These are phyloP conservation scores for Glycine soja DNA, from an alignment of 306 rosid species.

Conservation along the genomic window DNA sequence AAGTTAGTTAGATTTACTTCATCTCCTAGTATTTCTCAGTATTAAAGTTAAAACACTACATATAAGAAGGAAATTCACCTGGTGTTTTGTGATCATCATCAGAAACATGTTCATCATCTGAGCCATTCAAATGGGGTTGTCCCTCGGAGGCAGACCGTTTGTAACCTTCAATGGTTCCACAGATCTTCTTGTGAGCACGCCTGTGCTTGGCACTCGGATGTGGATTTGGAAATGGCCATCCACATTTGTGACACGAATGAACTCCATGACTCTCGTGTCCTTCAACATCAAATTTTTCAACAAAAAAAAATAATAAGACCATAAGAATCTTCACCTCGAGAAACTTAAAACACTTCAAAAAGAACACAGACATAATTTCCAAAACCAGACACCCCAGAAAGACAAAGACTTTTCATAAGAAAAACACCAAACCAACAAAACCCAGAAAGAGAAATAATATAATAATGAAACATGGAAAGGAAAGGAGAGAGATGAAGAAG, in stretches of 20 bases:
- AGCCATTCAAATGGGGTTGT: conserved; percentile 50
- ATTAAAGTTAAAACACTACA: conserved; percentile 9
- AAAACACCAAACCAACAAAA: conserved; percentile 31
- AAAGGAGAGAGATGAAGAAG: neutral
- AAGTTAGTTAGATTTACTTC: conserved; percentile 7
- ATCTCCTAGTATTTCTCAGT: neutral
- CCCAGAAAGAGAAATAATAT: conserved; percentile 32
- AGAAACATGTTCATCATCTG: conserved; percentile 75
- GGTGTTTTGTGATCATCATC: conserved; percentile 65
- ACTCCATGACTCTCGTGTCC: conserved; percentile 67
- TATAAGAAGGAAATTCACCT: conserved; percentile 38
- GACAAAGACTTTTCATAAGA: conserved; percentile 36
- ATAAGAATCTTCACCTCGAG: neutral
- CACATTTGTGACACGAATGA: conserved; percentile 76
- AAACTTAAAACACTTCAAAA: conserved; percentile 21
- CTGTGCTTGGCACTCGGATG: conserved; percentile 84
- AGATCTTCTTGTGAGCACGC: conserved; percentile 86
- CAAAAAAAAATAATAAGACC: neutral
- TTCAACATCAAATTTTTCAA: conserved; percentile 26
- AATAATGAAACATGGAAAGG: neutral
- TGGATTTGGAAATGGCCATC: conserved; percentile 80
- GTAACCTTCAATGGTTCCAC: conserved; percentile 83
- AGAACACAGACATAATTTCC: conserved; percentile 21
- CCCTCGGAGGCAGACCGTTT: conserved; percentile 50
- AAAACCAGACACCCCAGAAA: conserved; percentile 35